Conservation (phyloP, 2,329 filamentous ascomycete genomes). For the Fusarium sacchari region DNA sequence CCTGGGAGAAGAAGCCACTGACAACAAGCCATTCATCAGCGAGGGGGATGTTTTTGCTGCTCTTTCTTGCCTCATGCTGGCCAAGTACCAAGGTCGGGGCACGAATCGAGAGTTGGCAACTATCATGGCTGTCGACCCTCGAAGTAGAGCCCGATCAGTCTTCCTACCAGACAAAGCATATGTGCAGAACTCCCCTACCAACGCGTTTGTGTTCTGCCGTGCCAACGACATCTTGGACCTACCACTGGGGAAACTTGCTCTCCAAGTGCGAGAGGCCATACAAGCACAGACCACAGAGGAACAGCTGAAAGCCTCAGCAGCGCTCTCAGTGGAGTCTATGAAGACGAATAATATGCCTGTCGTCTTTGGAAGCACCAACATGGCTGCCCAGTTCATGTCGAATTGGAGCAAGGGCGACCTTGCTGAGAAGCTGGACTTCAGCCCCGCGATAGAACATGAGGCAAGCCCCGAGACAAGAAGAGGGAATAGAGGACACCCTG, state of each 20-base stretch:
- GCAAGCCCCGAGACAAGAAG: background rate
- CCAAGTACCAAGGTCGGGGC: background rate
- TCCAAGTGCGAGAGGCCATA: conserved; percentile 16
- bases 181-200: conserved; percentile 19
- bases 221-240: background rate
- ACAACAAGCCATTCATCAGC: background rate
- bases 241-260: conserved; percentile 24
- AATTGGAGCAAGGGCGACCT: conserved; percentile 31
- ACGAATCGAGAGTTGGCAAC: background rate
- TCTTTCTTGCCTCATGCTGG: background rate
- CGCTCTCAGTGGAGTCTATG: conserved; percentile 16
- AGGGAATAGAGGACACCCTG: conserved; percentile 9
- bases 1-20: accelerated
- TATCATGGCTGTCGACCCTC: conserved; percentile 22
- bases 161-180: conserved; percentile 11
- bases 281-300: conserved; percentile 28
- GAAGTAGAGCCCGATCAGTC: conserved; percentile 6
- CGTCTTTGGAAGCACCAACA: conserved; percentile 19
- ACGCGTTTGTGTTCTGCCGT: conserved; percentile 8
- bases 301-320: conserved; percentile 23
- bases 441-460: conserved; percentile 5
- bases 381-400: conserved; percentile 28
- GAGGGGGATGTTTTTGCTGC: conserved; percentile 14
- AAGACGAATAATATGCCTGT: conserved; percentile 3
- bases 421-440: conserved; percentile 27